Conservation (phyloP, 2,329 filamentous ascomycete species). For the Pezicula rhizophila region DNA sequence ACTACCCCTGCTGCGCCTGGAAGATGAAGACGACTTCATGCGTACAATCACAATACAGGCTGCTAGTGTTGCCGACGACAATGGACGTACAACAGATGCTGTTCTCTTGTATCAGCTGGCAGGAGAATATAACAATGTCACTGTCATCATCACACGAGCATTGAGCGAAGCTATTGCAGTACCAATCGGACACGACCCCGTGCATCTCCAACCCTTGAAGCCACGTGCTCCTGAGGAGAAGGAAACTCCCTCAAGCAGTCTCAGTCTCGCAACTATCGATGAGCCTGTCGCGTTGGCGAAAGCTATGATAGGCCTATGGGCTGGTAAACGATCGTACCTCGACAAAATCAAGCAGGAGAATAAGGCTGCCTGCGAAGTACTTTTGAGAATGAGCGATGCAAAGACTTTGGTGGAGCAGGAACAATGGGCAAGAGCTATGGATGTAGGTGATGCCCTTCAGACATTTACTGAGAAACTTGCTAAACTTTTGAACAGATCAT, state of each 20-base stretch:
- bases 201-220: conserved; percentile 57
- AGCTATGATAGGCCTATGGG: conserved; percentile 58
- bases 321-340: conserved; percentile 52
- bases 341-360: conserved; percentile 52
- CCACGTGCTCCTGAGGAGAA: conserved; percentile 13
- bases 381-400: conserved; percentile 55
- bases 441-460: conserved; percentile 45
- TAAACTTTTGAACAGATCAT: conserved; percentile 54
- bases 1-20: conserved; percentile 71
- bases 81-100: conserved; percentile 86
- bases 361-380: conserved; percentile 50
- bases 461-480: conserved; percentile 8
- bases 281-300: conserved; percentile 57
- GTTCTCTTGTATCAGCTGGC: conserved; percentile 92
- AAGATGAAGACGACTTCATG: conserved; percentile 77
- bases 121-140: conserved; percentile 91
- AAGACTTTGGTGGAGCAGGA: conserved; percentile 52
- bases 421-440: conserved; percentile 55
- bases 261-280: conserved; percentile 61
- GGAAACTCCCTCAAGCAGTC: conserved; percentile 30
- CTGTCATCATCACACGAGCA: conserved; percentile 80
- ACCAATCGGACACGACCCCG: conserved; percentile 75
- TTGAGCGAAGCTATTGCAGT: conserved; percentile 84
- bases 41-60: conserved; percentile 89
- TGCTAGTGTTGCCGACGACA: conserved; percentile 87